Percentiles rank a stretch among this genome's conserved stretches.
These are phyloP conservation scores for Kodamaea suecica DNA, from an alignment of 1,139 yeast species.

Conservation along the genomic window DNA sequence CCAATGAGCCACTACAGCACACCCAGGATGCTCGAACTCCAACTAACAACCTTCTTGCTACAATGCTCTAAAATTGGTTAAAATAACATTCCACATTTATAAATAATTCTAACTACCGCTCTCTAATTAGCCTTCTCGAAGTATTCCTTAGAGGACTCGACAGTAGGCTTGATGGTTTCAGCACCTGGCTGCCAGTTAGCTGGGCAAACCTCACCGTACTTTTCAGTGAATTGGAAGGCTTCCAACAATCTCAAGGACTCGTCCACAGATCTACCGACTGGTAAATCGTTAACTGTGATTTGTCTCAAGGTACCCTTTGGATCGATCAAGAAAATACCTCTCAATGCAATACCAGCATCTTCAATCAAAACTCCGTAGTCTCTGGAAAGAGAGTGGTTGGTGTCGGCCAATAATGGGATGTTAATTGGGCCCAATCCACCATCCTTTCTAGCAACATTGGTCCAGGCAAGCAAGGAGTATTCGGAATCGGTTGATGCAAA, in stretches of 20 bases:
- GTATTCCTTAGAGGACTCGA: constrained; percentile 78
- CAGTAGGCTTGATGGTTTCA: constrained; percentile 89
- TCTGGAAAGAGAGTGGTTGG: constrained; percentile 89
- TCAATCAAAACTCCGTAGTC: constrained; percentile 97
- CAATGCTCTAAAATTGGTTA: no score
- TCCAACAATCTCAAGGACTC: constrained; percentile 96
- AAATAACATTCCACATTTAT: no score
- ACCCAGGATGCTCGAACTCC: no score
- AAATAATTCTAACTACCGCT: neutral
- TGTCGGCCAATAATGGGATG: constrained; percentile 93
- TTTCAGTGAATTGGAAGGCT: constrained; percentile 98
- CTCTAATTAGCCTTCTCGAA: constrained; percentile 53
- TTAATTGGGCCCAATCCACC: constrained; percentile 97
- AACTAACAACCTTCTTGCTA: no score
- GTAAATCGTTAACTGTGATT: constrained; percentile 94
- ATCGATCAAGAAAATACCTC: constrained; percentile 97
- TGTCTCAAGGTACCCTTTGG: constrained; percentile 94
- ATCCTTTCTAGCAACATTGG: constrained; percentile 91
- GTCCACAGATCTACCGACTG: constrained; percentile 98
- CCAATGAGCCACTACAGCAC: no score
- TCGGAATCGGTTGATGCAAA: constrained; percentile 98
- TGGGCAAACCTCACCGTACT: constrained; percentile 98
- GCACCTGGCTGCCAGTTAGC: constrained; percentile 99
- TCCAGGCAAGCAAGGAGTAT: constrained; percentile 96
- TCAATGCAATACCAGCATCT: constrained; percentile 94